Base-by-base conservation (phyloP, 305 asterid species). In the Petunia hybrid region DNA sequence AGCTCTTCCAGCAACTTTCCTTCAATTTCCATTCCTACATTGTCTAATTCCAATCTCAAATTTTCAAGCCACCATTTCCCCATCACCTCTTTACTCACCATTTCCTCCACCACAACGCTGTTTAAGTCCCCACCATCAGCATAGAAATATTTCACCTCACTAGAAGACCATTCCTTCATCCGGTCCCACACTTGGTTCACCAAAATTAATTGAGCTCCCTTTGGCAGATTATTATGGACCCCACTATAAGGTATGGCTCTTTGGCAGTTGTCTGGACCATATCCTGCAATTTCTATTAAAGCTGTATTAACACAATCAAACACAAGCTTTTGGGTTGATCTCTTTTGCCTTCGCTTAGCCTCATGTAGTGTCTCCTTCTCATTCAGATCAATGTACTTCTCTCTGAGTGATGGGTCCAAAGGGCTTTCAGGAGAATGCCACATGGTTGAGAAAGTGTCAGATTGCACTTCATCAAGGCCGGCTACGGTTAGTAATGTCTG, bases 391-490 rank as follows among this genome's bases (percentile, higher is more conserved):
- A 92, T 81, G 80, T 91, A 95, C 76, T 82, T 91, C 75, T 94
- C 97, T 85, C 97, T 85, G 71, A 96, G 78, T 2, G 88, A 92
- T 42, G 98, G 99, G 85, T 96, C 93, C 56, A 96, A 82, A 2
- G 97, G 98, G 87, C 97, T 92, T 80, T 89, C 93, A 2, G 91
- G 89, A 3, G 98, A 91, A 86, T 93, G 93, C 95, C 95, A 92
- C 78, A 87, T 87, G 70, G 91, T 64, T 63, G 85, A 22, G 82
- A 85, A 86, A n/a, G 90, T 81, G 81, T 80, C 84, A 2, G 88
- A 70, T 79, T 77, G 95, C 79, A 84, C 84, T 80, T 87, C 90
- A 62, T 90, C 93, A 63, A 94, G 89, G 80, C 93, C 96, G 12
- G 95, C 90, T 59, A 85, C 89, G 0, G 97, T 86, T 74, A 94